Conservation (phyloP, 1,139 yeast genomes). For the Pneumocystis carinii region DNA sequence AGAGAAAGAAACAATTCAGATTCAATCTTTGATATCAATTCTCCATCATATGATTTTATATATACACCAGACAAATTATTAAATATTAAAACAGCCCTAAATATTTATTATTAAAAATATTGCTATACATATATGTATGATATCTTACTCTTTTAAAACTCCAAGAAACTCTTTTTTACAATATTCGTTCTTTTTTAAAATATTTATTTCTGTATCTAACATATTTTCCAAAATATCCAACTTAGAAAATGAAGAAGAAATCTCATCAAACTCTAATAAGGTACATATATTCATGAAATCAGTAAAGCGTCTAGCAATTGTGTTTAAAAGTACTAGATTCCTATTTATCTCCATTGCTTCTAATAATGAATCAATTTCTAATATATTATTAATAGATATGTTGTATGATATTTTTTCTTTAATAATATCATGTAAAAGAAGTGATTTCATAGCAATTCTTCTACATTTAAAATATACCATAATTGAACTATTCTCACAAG, state of each 20-base stretch:
- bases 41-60: constrained; percentile 1
- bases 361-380: background rate
- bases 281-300: constrained; percentile 6
- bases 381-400: background rate
- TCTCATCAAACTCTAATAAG: constrained; percentile 12
- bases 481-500: constrained; percentile 7
- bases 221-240: constrained; percentile 6
- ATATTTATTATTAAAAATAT: constrained; percentile 1
- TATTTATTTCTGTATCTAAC: constrained; percentile 6
- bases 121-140: background rate
- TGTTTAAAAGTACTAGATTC: constrained; percentile 2
- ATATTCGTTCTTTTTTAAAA: constrained; percentile 2
- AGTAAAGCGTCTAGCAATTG: constrained; percentile 1
- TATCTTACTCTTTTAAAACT: background rate
- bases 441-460: constrained; percentile 10
- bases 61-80: background rate
- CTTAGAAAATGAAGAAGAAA: constrained; percentile 8
- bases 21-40: background rate
- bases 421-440: constrained; percentile 5
- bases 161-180: background rate
- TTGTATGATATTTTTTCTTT: constrained; percentile 1
- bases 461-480: constrained; percentile 6
- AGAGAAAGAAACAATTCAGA: background rate
- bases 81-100: background rate
- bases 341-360: constrained; percentile 7